Evolutionary conservation across 805 yeast genomes (phyloP), one percentile per base, ranked within the genome.

Genomic region (Myxozyma kluyveri): DNA sequence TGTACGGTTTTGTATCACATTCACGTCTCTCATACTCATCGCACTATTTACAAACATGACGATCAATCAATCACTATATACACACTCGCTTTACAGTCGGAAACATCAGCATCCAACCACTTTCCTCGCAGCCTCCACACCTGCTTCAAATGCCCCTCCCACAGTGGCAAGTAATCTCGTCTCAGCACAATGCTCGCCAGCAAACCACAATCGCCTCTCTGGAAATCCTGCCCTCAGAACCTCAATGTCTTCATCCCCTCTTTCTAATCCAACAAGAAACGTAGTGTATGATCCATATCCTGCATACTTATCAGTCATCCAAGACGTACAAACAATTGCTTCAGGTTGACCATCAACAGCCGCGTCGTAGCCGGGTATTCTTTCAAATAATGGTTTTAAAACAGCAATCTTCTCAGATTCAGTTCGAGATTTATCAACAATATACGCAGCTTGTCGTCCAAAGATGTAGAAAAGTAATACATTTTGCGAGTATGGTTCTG

Each of bases 201-300:
- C 69, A 49, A 65, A 61, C 60, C 60, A 48, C 39, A 55, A 18
- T 43, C 50, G 22, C 32, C 56, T 42, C 26, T 45, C 45, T 35
- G 51, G 47, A 36, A 65, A 27, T 9, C 65, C 61, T 18, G 47
- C 45, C n/a, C 64, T 47, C 38, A 65, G 52, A 23, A 46, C 47
- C 10, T 51, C 48, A 10, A 65, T 52, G 22, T 65, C 64, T 5
- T 57, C 61, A 9, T 53, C 57, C 22, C 56, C 65, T 35, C 59
- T 48, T n/a, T 29, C 31, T 26, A 51, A 35, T 12, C 58, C 56
- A 10, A 38, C 49, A 24, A 22, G 51, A 39, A 56, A 50, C 23
- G 57, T 55, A 23, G 63, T 45, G 50, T 67, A 66, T n/a, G 67
- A 60, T 27, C 69, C 69, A 47, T 49, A 60, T 7, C 69, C 69